phyloP scores from a whole-genome alignment of 192 early-diverging fungal species.

The Coemansia sp. region DNA sequence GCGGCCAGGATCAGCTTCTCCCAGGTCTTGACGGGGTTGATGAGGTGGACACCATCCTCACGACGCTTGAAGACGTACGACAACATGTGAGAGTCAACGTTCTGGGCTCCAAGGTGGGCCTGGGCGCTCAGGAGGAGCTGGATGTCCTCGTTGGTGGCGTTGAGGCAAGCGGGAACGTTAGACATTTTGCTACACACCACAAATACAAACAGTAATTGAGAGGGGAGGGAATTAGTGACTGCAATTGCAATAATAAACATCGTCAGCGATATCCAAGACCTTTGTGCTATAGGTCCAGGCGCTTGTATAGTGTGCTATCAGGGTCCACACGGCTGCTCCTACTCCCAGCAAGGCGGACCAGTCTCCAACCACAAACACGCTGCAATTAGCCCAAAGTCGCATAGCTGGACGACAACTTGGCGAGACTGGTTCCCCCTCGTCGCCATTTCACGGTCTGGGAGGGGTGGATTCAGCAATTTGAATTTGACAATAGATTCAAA shows the following conservation, averaged over 20 bases:
- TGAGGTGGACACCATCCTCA: slow-evolving; percentile 96
- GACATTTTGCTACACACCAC: slow-evolving; percentile 53
- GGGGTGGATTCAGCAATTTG: neutral
- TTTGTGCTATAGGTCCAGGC: neutral
- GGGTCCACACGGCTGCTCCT: neutral
- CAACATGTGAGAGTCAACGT: slow-evolving; percentile 91
- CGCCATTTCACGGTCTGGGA: neutral
- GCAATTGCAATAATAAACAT: neutral
- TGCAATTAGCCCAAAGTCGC: neutral
- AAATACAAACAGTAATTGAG: neutral
- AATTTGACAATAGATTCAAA: neutral
- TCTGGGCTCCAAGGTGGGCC: slow-evolving; percentile 99
- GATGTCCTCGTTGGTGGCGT: slow-evolving; percentile 91
- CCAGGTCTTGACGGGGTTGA: slow-evolving; percentile 99
- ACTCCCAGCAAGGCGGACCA: neutral
- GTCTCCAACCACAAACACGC: neutral
- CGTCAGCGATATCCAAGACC: neutral
- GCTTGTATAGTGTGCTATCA: neutral
- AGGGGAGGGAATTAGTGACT: neutral
- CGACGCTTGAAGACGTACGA: slow-evolving; percentile 98
- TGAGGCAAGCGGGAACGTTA: slow-evolving; percentile 60
- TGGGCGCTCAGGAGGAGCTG: slow-evolving; percentile 94
- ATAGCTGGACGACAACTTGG: neutral
- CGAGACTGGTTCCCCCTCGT: neutral
- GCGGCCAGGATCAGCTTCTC: slow-evolving; percentile 99